Base-by-base conservation (phyloP, 805 yeast species). In the Zygoascus bituminiphila region DNA sequence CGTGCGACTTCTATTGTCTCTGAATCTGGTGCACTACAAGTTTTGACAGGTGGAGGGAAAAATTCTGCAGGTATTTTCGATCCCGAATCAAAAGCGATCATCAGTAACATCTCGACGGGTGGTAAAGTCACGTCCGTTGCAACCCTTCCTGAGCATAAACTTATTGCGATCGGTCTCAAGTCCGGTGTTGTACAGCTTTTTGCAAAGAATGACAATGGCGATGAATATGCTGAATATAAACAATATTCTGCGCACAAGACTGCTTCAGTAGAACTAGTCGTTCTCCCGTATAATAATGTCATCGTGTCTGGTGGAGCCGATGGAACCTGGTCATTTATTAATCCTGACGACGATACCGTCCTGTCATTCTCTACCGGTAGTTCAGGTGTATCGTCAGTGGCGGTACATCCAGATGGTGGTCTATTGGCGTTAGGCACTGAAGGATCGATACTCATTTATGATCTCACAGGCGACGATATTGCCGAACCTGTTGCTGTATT, bases 361-460 rank as follows among this genome's bases (percentile, higher is more conserved):
- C 19, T 20, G 15, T 20, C 43, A 3, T 41, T 15, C 12, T 15
- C 35, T 14, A 41, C 44, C 22, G 44, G 44, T 5, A 12, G 31
- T 21, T 41, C 44, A n/a, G 44, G 35, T 9, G 38, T 59, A 43
- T 45, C 50, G 14, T 29, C 54, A 37, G 45, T 52, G 33, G 41
- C 74, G 8, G 50, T 54, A n/a, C 79, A 76, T 51, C 75, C 73
- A 21, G 80, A 76, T 57, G 80, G 80, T 2, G 70, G 68, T 2
- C 59, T 75, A 14, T 49, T 72, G 1, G 76, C 72, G 0, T 51
- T 74, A 1, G 76, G 76, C 1, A 60, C 61, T 1, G 54, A 63
- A 17, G 69, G 65, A 5, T 52, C 57, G 12, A 64, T 77, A 4
- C 50, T 57, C 2, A 64, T 78, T 4, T 68, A 62, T 53, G 73